Conservation (phyloP, 441 rosid genomes). For the Melastoma candidum region DNA sequence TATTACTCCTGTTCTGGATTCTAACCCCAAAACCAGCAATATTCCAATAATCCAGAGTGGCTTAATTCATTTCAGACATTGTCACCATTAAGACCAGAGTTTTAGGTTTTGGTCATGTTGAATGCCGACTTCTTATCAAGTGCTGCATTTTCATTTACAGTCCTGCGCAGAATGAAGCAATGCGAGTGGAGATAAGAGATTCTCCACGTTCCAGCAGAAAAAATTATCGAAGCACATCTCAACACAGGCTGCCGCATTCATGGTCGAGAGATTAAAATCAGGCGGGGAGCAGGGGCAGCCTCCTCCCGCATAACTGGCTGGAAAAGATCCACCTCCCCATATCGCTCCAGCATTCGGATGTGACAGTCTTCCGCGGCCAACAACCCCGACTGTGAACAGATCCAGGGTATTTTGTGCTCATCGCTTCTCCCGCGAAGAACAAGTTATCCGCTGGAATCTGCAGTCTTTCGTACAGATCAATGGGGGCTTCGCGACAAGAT, state of each 20-base stretch:
- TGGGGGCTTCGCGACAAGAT: conserved; percentile 75
- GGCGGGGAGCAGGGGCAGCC: conserved; percentile 51
- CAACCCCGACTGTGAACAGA: conserved; percentile 88
- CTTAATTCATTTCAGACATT: too few species aligned
- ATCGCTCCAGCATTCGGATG: conserved; percentile 83
- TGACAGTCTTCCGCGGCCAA: conserved; percentile 90
- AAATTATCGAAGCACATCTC: too few species aligned
- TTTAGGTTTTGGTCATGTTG: too few species aligned
- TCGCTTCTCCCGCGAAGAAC: conserved; percentile 98
- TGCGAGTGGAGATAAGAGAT: too few species aligned
- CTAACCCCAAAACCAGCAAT: too few species aligned
- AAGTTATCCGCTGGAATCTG: conserved; percentile 84
- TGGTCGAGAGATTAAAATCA: conserved; percentile 55
- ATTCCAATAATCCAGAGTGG: too few species aligned
- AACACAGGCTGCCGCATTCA: conserved; percentile 13
- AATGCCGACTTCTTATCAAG: too few species aligned
- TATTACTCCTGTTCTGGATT: too few species aligned
- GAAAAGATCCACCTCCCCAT: conserved; percentile 68
- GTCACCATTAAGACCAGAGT: too few species aligned
- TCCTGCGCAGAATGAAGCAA: too few species aligned
- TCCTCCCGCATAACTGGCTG: conserved; percentile 80
- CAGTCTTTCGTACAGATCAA: conserved; percentile 75
- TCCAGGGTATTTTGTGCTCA: conserved; percentile 69
- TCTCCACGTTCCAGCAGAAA: too few species aligned
- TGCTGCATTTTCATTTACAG: too few species aligned